These are phyloP conservation scores for Byssoonygena ceratinophila DNA, from an alignment of 2,329 filamentous ascomycete genomes.

Conservation along the genomic window DNA sequence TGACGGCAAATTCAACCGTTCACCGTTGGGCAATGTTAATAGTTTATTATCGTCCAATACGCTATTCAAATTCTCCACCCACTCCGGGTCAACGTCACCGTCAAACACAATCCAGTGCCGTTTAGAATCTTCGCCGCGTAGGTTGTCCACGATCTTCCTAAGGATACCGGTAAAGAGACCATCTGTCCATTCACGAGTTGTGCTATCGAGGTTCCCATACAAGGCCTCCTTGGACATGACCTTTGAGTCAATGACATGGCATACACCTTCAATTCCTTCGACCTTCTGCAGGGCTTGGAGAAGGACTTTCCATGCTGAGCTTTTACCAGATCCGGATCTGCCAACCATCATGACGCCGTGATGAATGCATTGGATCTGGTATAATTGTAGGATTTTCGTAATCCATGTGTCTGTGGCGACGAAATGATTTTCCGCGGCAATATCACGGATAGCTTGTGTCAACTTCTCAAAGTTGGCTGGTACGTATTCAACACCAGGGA, in stretches of 20 bases:
- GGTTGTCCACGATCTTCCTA: conserved; percentile 95
- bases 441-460: conserved; percentile 66
- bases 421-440: conserved; percentile 74
- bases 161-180: conserved; percentile 96
- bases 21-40: conserved; percentile 90
- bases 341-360: conserved; percentile 99
- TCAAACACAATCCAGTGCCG: conserved; percentile 99
- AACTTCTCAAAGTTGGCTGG: conserved; percentile 75
- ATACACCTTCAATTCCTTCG: conserved; percentile 86
- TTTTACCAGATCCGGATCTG: conserved; percentile 94
- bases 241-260: conserved; percentile 96
- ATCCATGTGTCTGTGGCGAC: conserved; percentile 93
- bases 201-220: conserved; percentile 91
- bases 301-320: conserved; percentile 83
- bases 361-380: conserved; percentile 95
- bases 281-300: conserved; percentile 84
- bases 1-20: conserved; percentile 83
- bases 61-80: conserved; percentile 99
- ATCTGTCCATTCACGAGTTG: conserved; percentile 97
- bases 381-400: conserved; percentile 91
- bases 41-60: conserved; percentile 99
- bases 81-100: conserved; percentile 96
- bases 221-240: conserved; percentile 99
- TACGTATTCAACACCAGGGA: conserved; percentile 86
- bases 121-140: conserved; percentile 92